Base-by-base conservation (phyloP, 768 basidiomycete genomes). In the Ramaria sp. region DNA sequence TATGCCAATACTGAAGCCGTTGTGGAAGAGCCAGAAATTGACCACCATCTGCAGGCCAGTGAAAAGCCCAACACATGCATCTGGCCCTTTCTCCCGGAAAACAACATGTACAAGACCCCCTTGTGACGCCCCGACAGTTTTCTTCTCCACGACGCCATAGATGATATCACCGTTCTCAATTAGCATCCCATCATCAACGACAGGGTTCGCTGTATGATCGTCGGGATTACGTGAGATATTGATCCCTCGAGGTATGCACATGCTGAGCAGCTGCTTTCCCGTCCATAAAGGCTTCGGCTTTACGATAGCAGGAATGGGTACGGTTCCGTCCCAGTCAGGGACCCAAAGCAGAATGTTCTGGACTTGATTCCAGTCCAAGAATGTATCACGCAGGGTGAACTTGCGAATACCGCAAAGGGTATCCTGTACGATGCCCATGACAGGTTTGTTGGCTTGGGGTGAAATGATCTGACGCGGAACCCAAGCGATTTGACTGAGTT, bases 371-470 rank as follows among this genome's bases (percentile, higher is more conserved):
- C 92, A 96, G 62, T 98, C 96, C 67, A 96, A 73, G 74, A 98
- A 97, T 17, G 84, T 83, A 67, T 98, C 96, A 24, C 94, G 91
- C 6, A 98, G 75, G 0, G 96, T 98, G 68, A 98, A 92, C 71
- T 98, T 98, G 57, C 96, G 86, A 54, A 98, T 85, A 65, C 96
- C 96, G 66, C 93, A 96, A 0, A 99, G 83, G 0, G 96, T 98
- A 67, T 99, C 96, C 69, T 99, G 96, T 31, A 99, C 95, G 64
- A 99, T 98, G 59, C 92, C 96, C 95, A 99, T 99, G 64, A 97
- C 94, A 17, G 95, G 95, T 71, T 97, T 97, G 75, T 98, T 99
- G 51, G 95, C 95, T 78, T 99, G 96, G 0, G 96, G 96, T 7
- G 95, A 98, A 62, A 99, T 92, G 65, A 99, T 99, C 91, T 99